These are phyloP conservation scores for Suillus variegatus DNA, from an alignment of 768 basidiomycete species.

Conservation along the genomic window DNA sequence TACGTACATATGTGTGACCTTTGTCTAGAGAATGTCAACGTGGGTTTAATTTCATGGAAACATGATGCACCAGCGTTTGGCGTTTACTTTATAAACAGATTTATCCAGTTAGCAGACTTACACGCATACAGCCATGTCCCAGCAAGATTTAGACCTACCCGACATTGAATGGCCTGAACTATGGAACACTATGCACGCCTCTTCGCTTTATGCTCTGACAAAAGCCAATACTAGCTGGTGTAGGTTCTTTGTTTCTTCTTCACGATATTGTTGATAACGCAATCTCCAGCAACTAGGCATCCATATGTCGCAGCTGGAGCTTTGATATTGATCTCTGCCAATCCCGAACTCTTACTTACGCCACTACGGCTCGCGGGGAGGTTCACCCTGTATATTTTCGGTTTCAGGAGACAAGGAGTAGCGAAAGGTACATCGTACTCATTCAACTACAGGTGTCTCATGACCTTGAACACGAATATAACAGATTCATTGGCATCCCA, in stretches of 20 bases:
- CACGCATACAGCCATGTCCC: neutral
- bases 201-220: neutral
- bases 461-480: neutral
- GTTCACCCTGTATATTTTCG: conserved; percentile 2
- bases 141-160: neutral
- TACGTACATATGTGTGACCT: neutral
- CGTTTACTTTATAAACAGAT: neutral
- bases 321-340: neutral
- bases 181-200: neutral
- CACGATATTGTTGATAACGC: neutral
- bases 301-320: conserved; percentile 1
- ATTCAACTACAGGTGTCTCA: neutral
- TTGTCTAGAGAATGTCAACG: neutral
- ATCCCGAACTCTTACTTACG: conserved; percentile 4
- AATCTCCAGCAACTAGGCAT: conserved; percentile 3
- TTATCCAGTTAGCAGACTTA: neutral
- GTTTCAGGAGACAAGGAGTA: conserved; percentile 4
- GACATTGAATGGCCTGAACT: neutral
- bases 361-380: neutral
- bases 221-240: conserved; percentile 1
- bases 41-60: neutral
- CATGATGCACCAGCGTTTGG: neutral
- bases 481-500: conserved; percentile 12
- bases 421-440: conserved; percentile 3
- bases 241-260: neutral